Evolutionary conservation across 2,329 filamentous ascomycete species (phyloP), one percentile per base, ranked within the genome.

Genomic region (Didymosphaeria variabile): DNA sequence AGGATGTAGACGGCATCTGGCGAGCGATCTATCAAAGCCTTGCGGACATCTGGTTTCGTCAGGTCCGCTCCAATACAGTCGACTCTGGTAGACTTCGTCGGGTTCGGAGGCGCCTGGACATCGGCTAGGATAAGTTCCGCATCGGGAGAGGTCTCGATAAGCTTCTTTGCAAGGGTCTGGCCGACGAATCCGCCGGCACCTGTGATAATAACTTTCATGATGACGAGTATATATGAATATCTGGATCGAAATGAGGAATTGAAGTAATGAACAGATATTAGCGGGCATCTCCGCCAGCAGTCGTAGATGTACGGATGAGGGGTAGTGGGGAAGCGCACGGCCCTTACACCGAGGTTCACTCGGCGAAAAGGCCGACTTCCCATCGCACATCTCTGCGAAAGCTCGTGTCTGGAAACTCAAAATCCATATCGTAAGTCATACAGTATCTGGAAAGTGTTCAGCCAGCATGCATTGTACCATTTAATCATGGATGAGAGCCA

Each of bases 131-230:
- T 82, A 54, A 90, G 75, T 46, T 79, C 77, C 57, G 82, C 77
- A 21, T 81, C 72, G 2, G 82, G 73, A 17, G 66, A 62, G 60
- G 81, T 79, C 19, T 82, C 78, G 34, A 90, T 78, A 3, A 90
- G 81, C 38, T 86, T 83, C 54, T 81, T 80, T 2, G 86, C 83
- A 26, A 90, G 82, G 47, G 86, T 81, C 72, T 89, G 87, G 70
- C 88, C 87, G 59, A 90, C 85, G 72, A 90, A 90, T 61, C 88
- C 88, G 47, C 85, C 85, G 8, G 83, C 87, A 5, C 88, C 88
- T 10, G 88, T 90, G 68, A 90, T 88, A 71, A 90, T 83, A 44
- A 90, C 82, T 60, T 69, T 75, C 70, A 55, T 55, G 26, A 12
- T 55, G 38, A 2, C 26, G 9, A 12, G 38, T 32, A n/a, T n/a